Percentiles rank a stretch among this genome's conserved stretches.
Conservation (phyloP, 2,329 filamentous ascomycete genomes). For the Metarhizium rileyi region DNA sequence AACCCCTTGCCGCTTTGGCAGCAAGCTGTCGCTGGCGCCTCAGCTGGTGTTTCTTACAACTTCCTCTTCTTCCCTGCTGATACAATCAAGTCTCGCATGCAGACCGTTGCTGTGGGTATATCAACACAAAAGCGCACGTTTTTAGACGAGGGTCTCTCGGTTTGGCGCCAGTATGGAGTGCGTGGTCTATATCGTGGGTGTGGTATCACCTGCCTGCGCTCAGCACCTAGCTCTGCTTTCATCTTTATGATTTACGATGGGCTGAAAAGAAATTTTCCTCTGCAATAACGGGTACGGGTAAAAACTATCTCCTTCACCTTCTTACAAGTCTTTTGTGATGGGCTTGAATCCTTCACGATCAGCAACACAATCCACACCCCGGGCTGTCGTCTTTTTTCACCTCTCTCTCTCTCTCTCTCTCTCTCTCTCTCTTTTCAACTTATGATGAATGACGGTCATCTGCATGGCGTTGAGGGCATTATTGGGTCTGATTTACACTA, state of each 20-base stretch:
- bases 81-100: conserved; percentile 95
- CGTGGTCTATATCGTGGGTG: conserved; percentile 87
- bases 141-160: conserved; percentile 54
- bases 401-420: conserved; percentile 1
- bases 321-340: neutral
- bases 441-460: conserved; percentile 8
- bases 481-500: neutral
- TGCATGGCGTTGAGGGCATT: conserved; percentile 6
- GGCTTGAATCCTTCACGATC: neutral
- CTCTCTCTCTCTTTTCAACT: conserved; percentile 1
- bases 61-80: conserved; percentile 96
- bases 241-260: conserved; percentile 95
- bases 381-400: neutral
- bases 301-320: too few species aligned
- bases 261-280: conserved; percentile 58
- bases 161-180: conserved; percentile 79
- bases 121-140: conserved; percentile 55
- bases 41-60: conserved; percentile 89
- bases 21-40: conserved; percentile 77
- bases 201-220: conserved; percentile 80
- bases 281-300: conserved; percentile 25
- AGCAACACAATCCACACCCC: neutral
- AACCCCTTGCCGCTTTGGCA: conserved; percentile 68
- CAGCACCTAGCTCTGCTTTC: conserved; percentile 91
- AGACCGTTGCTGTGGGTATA: conserved; percentile 65